Base-by-base conservation (phyloP, 139 green algal genomes). In the Chlamydomonas sp. region DNA sequence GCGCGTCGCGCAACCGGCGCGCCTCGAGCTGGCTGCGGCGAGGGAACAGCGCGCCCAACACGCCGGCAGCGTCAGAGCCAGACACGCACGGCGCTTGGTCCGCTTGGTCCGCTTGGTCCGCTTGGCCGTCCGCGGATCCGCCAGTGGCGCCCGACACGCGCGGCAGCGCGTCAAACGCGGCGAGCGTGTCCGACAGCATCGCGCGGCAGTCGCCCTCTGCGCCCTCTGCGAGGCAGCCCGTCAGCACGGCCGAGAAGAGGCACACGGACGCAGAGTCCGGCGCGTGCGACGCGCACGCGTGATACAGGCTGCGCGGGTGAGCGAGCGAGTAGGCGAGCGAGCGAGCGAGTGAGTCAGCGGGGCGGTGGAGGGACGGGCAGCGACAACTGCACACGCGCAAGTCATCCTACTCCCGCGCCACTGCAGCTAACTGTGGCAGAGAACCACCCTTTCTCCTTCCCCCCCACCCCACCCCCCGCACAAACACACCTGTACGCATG, bases 271-370 rank as follows among this genome's bases (percentile, higher is more conserved):
- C 34, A 20, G 24, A 36, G 26, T 22, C 8, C 30, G 26, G 6
- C 54, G 54, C 26, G 34, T 64, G 54, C 26, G 54, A 33, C 8
- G 54, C 30, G 54, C 54, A 64, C 8, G 54, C 54, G 26, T 64
- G 54, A 26, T 36, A 64, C 16, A 64, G 54, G 26, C 54, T n/a
- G n/a, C n/a, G n/a, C n/a, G n/a, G n/a, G n/a, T n/a, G n/a, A n/a
- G n/a, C n/a, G n/a, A n/a, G n/a, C n/a, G n/a, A n/a, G n/a, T n/a
- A n/a, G n/a, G n/a, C n/a, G n/a, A n/a, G n/a, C n/a, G n/a, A n/a
- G n/a, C n/a, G n/a, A n/a, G n/a, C n/a, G n/a, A n/a, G n/a, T n/a
- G n/a, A n/a, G n/a, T n/a, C n/a, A n/a, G n/a, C n/a, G n/a, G n/a
- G n/a, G n/a, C n/a, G n/a, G n/a, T n/a, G n/a, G n/a, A n/a, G n/a